These are phyloP conservation scores for Fraxinus pennsylvanica DNA, from an alignment of 257 asterid species.

Conservation along the genomic window DNA sequence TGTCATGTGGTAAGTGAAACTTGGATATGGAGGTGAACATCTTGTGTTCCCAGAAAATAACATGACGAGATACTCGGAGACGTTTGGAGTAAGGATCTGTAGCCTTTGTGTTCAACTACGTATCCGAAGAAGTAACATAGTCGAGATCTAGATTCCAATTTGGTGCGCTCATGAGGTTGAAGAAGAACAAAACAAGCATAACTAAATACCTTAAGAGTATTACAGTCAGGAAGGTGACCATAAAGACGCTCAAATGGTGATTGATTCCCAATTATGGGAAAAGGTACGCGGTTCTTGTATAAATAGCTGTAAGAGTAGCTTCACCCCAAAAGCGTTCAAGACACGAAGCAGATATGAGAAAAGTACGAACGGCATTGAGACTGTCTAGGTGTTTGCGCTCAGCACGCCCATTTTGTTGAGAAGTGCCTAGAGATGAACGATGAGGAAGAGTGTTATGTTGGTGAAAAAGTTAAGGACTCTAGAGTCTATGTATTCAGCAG, in stretches of 20 bases:
- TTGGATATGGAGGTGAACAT: no score
- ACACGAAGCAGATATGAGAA: no score
- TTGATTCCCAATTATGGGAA: no score
- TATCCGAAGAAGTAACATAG: not conserved
- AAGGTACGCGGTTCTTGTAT: no score
- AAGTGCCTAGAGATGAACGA: no score
- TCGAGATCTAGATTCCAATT: not conserved
- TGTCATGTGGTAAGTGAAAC: no score
- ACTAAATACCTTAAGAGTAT: not conserved
- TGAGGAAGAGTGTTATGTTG: no score
- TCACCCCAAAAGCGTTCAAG: not conserved
- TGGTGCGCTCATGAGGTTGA: not conserved
- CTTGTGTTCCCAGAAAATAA: not conserved
- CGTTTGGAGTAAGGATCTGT: not conserved
- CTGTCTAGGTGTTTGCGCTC: no score
- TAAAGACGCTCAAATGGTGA: not conserved
- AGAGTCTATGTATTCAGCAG: no score
- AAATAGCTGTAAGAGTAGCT: not conserved
- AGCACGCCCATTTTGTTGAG: no score
- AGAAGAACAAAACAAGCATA: slow-evolving; percentile 2
- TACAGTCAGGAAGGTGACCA: not conserved
- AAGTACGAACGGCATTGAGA: no score
- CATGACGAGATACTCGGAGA: not conserved
- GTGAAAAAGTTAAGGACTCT: no score
- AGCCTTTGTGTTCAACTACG: not conserved